Percentiles rank a stretch among this genome's conserved stretches.
These are phyloP conservation scores for Cytospora schulzeri DNA, from an alignment of 2,329 filamentous ascomycete species.

Conservation along the genomic window DNA sequence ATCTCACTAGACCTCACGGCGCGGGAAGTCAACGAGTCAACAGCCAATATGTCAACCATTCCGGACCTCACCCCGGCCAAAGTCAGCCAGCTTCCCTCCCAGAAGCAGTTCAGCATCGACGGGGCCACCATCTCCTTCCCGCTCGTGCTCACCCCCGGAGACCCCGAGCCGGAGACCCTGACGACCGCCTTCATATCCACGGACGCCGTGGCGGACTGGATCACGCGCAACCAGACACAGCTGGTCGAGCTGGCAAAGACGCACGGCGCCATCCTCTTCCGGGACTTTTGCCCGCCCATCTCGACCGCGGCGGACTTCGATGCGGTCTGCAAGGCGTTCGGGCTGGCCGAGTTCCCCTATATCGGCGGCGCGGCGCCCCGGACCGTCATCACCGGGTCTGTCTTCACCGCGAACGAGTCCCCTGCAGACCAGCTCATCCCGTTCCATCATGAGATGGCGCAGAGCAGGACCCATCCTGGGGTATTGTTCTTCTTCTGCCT, in stretches of 20 bases:
- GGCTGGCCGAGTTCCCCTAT: constrained; percentile 21
- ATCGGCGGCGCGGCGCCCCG: constrained; percentile 25
- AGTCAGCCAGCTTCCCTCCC: constrained; percentile 13
- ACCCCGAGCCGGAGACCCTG: constrained; percentile 29
- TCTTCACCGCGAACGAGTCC: constrained; percentile 27
- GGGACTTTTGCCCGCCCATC: constrained; percentile 22
- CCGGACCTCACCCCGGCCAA: constrained; percentile 20
- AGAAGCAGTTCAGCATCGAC: constrained; percentile 21
- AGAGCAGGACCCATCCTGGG: constrained; percentile 25
- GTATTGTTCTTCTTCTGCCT: constrained; percentile 25
- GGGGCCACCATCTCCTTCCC: constrained; percentile 17
- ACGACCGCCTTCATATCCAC: constrained; percentile 5
- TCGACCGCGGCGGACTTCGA: constrained; percentile 23
- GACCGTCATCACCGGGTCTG: constrained; percentile 20
- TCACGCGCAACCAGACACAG: constrained; percentile 11
- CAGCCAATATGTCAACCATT: constrained; percentile 4
- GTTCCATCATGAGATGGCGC: constrained; percentile 28
- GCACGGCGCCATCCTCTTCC: constrained; percentile 24
- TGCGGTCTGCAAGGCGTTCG: constrained; percentile 19
- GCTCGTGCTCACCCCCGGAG: constrained; percentile 21
- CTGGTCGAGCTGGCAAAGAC: constrained; percentile 17
- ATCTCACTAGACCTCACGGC: background rate
- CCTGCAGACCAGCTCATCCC: constrained; percentile 27
- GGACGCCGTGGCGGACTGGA: constrained; percentile 18
- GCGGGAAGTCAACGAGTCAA: background rate